Evolutionary conservation across 2,329 filamentous ascomycete genomes (phyloP), one percentile per base, ranked within the genome.

Genomic region (Aspergillus neotritici): DNA sequence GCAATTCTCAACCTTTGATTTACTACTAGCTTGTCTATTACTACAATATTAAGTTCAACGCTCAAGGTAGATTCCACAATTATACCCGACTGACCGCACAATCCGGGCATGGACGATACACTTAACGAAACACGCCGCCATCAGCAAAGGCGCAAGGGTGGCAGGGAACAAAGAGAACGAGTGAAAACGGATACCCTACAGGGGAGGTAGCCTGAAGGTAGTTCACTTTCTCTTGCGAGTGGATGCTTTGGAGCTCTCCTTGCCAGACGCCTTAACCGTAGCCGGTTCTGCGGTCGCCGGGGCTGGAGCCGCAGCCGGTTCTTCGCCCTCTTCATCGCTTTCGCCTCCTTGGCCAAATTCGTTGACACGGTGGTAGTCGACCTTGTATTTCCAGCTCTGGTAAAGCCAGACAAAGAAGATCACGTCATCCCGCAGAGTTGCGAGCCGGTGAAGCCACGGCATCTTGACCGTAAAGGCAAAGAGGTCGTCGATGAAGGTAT

Each of bases 401-500:
- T 98, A 98, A 4, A 98, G 57, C 71, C 96, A 98, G 46, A 98
- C 77, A 64, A 98, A 98, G 77, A 98, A 98, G 63, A 98, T 97
- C 53, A 98, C 77, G 61, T 98, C 93, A 64, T 98, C 93, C 48
- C 93, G 79, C 51, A 98, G 78, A 0, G 93, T 97, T 1, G 93
- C 89, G 39, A 98, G 75, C 12, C 93, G 82, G 68, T 98, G 93
- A 40, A 98, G 76, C 50, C 90, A 81, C 1, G 93, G 93, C 93
- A 98, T 98, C 73, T 97, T 97, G 74, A 98, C 96, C 31, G 93
- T 98, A 61, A 97, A 98, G 2, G 93, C 93, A 62, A 98, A 98
- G 28, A 98, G 75, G 63, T 98, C 93, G 68, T 98, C 93, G 65
- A 98, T 97, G 66, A 98, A 98, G 4, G 93, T 97, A 73, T 97